Base-by-base conservation (phyloP, 2,329 filamentous ascomycete genomes). In the Fusarium sp. region DNA sequence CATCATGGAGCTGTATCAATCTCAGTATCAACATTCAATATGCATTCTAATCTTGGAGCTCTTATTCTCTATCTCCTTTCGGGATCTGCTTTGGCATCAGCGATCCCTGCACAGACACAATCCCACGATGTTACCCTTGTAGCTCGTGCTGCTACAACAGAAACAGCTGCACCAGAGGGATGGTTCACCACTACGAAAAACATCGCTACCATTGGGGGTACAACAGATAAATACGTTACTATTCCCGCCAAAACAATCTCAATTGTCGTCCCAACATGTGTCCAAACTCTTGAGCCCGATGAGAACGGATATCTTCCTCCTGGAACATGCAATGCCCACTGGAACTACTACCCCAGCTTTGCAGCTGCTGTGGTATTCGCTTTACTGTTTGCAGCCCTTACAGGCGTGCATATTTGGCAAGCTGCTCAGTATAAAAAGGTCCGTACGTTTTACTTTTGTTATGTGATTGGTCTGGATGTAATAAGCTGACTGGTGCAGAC, bases 301-400 rank as follows among this genome's bases (percentile, higher is more conserved):
- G 67, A 73, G 38, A 82, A 82, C 30, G 81, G 81, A 11, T 77
- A 81, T 39, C 54, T 83, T 2, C 80, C 81, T 0, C 80, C 81
- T 0, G 80, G 80, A 2, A 79, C 71, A 1, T 81, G 79, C 15
- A 75, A 73, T 11, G 81, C 80, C 8, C 65, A 82, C 1, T 82
- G 79, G 80, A 63, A 78, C 13, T 82, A 82, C 60, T 81, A 82
- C 1, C 81, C 82, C 0, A 80, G 71, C 41, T 81, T 82, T 47
- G 70, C 64, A 3, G 80, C 81, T 0, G 81, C 81, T 6, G 28
- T 77, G 8, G 76, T 63, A 1, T 80, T 83, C 51, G 72, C 78
- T 1, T n/a, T 75, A 1, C 28, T 82, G 0, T 82, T 83, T 24
- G 79, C 74, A 0, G 18, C 64, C 0, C 17, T 82, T 0, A 73